Percentiles rank a stretch among this genome's conserved stretches.
phyloP scores from a whole-genome alignment of 208 protist species.

The Trypanosomatidae sp. region DNA sequence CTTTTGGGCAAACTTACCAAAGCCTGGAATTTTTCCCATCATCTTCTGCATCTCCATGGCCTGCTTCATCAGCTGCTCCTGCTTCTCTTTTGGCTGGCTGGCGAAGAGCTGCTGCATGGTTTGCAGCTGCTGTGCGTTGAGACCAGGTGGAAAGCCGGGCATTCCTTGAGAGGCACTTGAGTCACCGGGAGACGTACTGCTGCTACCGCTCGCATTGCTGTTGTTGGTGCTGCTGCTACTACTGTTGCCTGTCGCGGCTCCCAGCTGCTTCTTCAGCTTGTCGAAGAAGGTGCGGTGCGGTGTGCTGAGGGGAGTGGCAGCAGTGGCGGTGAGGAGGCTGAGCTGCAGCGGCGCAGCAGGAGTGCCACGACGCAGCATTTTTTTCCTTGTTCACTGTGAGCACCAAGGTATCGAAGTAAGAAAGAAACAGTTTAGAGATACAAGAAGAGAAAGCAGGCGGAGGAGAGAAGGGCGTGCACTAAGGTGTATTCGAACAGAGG shows the following conservation, averaged over 20 bases:
- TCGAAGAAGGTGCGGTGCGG: constrained; percentile 30
- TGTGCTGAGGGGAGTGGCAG: too few species aligned
- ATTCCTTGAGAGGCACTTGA: too few species aligned
- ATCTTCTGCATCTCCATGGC: constrained; percentile 81
- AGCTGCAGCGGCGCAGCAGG: too few species aligned
- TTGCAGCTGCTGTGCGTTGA: constrained; percentile 66
- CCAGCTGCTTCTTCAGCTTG: constrained; percentile 19
- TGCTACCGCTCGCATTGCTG: constrained; percentile 1
- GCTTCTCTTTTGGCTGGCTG: constrained; percentile 74
- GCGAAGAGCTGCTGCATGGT: constrained; percentile 78
- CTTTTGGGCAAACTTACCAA: constrained; percentile 71
- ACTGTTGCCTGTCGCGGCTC: not conserved
- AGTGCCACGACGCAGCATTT: too few species aligned
- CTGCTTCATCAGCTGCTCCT: constrained; percentile 83
- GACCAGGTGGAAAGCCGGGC: constrained; percentile 41
- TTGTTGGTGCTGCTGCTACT: constrained; percentile 4
- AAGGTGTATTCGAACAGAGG: too few species aligned
- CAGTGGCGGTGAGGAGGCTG: too few species aligned
- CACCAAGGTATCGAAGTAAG: too few species aligned
- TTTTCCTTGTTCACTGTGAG: too few species aligned
- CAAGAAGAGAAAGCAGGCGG: too few species aligned
- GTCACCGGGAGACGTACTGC: not conserved
- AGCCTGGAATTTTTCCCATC: constrained; percentile 70
- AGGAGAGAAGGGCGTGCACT: too few species aligned
- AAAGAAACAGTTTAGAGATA: too few species aligned